Conservation (phyloP, 805 yeast species). For the Nakazawaea ernobii region DNA sequence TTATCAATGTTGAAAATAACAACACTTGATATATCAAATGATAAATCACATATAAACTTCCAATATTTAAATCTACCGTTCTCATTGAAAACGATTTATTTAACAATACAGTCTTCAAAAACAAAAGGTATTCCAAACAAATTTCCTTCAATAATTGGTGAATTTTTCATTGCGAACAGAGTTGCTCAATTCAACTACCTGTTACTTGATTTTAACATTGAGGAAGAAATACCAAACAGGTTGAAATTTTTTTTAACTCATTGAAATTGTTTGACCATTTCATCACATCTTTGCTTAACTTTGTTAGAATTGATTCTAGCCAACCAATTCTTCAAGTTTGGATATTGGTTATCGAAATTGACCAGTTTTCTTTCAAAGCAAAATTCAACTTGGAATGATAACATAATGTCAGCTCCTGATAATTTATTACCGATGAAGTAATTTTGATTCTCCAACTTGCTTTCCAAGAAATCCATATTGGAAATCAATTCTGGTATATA, state of each 20-base stretch:
- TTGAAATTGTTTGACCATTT: too few relatives aligned
- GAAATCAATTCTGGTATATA: constrained; percentile 40
- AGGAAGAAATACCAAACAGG: too few relatives aligned
- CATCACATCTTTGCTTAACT: too few relatives aligned
- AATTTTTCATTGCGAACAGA: not conserved
- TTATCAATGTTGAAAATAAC: not conserved
- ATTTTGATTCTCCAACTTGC: constrained; percentile 26
- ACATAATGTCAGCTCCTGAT: constrained; percentile 51
- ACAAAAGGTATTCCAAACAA: not conserved
- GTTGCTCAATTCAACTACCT: not conserved
- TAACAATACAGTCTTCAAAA: not conserved
- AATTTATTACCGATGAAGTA: constrained; percentile 46
- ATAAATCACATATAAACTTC: not conserved
- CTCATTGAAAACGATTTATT: not conserved
- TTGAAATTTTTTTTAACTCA: too few relatives aligned
- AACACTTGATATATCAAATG: not conserved
- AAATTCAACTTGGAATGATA: too few relatives aligned
- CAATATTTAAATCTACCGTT: not conserved
- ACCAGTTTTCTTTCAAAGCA: too few relatives aligned
- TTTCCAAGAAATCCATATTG: constrained; percentile 36
- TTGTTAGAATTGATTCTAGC: too few relatives aligned
- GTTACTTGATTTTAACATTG: not conserved
- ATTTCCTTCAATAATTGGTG: not conserved
- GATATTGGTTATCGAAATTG: too few relatives aligned
- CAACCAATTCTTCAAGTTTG: too few relatives aligned